These are phyloP conservation scores for Argentina anserina DNA, from an alignment of 306 rosid species.

Conservation along the genomic window DNA sequence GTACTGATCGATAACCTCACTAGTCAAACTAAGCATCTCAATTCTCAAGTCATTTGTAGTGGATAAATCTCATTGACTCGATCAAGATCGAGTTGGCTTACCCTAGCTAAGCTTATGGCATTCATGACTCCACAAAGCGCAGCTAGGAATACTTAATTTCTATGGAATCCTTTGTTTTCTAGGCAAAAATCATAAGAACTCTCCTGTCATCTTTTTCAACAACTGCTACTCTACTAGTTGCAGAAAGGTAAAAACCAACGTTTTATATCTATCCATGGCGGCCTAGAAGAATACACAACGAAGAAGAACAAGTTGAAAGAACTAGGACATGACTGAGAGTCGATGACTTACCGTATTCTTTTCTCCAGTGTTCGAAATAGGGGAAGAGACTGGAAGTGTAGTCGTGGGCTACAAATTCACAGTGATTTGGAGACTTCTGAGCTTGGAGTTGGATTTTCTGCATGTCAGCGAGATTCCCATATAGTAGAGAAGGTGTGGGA, in stretches of 20 bases:
- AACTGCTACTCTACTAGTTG: neutral
- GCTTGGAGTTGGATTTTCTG: constrained; percentile 54
- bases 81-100: neutral
- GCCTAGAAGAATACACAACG: neutral
- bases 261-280: neutral
- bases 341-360: constrained; percentile 59
- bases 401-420: constrained; percentile 62
- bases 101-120: neutral
- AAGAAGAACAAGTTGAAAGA: neutral
- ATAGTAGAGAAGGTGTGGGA: constrained; percentile 62
- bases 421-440: constrained; percentile 10
- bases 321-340: too few species aligned
- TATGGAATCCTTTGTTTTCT: neutral
- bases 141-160: neutral
- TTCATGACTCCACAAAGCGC: neutral
- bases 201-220: neutral
- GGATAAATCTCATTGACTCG: neutral
- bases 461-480: constrained; percentile 74
- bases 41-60: neutral
- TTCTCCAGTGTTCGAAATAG: constrained; percentile 76
- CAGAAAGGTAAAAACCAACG: neutral
- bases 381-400: constrained; percentile 82
- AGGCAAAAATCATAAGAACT: neutral
- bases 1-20: neutral
- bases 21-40: neutral